Conservation (phyloP, 495 filamentous ascomycete species). For the Sabuloglossum arenarium region DNA sequence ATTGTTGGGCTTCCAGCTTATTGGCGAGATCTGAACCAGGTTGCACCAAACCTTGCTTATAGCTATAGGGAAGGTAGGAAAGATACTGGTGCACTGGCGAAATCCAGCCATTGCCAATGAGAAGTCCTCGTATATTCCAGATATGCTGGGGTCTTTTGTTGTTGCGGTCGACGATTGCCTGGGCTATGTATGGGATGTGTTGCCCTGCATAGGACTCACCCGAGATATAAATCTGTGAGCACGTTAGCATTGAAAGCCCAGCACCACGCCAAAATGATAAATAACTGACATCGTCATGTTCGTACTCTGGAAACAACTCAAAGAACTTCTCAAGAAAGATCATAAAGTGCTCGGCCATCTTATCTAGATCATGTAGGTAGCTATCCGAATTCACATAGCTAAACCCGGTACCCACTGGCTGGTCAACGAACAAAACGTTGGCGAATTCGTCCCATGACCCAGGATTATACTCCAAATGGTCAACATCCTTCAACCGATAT, state of each 20-base stretch:
- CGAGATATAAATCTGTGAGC: conserved; percentile 60
- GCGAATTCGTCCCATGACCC: conserved; percentile 97
- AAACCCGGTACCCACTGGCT: conserved; percentile 89
- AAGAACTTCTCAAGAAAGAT: conserved; percentile 84
- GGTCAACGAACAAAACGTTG: conserved; percentile 88
- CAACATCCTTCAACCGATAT: conserved; percentile 63
- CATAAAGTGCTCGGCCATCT: conserved; percentile 81
- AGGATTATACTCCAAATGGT: conserved; percentile 57
- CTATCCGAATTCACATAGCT: conserved; percentile 82
- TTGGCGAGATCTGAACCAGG: conserved; percentile 40
- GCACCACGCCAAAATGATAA: conserved; percentile 5
- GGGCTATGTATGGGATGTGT: conserved; percentile 89
- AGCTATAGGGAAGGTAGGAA: conserved; percentile 63
- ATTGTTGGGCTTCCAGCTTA: conserved; percentile 46
- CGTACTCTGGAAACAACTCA: conserved; percentile 73
- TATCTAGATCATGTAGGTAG: conserved; percentile 62
- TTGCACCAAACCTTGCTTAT: conserved; percentile 47
- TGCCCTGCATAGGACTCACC: conserved; percentile 96
- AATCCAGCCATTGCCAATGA: conserved; percentile 97
- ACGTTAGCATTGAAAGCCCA: conserved; percentile 12
- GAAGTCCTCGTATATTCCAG: conserved; percentile 72
- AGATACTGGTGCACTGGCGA: conserved; percentile 76
- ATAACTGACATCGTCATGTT: conserved; percentile 71
- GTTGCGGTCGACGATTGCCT: conserved; percentile 72
- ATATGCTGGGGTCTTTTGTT: conserved; percentile 14